Base-by-base conservation (phyloP, 108 stramenopile species). In the Hondaea fermentalgiana region DNA sequence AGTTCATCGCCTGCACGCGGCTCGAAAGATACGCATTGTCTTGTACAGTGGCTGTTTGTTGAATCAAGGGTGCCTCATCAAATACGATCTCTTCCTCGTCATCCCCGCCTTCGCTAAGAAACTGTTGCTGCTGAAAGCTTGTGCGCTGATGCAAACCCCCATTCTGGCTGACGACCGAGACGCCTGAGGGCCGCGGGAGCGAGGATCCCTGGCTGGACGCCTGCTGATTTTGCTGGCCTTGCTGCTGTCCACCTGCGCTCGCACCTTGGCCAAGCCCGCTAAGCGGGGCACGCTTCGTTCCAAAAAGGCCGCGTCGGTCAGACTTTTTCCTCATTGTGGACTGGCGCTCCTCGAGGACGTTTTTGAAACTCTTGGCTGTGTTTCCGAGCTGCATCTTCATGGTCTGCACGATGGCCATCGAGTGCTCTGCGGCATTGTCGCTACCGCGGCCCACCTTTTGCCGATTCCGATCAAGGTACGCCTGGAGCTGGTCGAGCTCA, bases 381-480 rank as follows among this genome's bases (percentile, higher is more conserved):
- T n/a, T 51, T 5, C 49, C 23, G 0, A 83, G 72, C 49, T 83
- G 72, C 72, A 83, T 83, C 25, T 51, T 83, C 72, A 83, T 83
- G 21, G 72, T 83, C 72, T 83, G 47, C 44, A 83, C 72, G 23
- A 83, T 51, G 5, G 72, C 49, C 23, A n/a, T 45, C 72, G 72
- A 83, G 72, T 83, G 72, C 72, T 83, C 72, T 0, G 49, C 44
- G 47, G 72, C 72, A 21, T 83, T 83, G 72, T 16, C 72, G 72
- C 72, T 83, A 43, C 72, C 72, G 47, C 44, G 47, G 21, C 72
- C 72, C 23, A 83, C 72, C 25, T 83, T 8, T 21, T 51, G 72
- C 72, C 49, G 19, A 21, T 83, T 83, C 10, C 49, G 21, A 21
- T 83, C 21, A 16, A 83, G 72, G 25, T 25, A 83, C n/a, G 72